Percentiles rank a stretch among this genome's conserved stretches.
Evolutionary conservation across 192 early-diverging fungal species (phyloP).

Genomic region (Podila epicladia): DNA sequence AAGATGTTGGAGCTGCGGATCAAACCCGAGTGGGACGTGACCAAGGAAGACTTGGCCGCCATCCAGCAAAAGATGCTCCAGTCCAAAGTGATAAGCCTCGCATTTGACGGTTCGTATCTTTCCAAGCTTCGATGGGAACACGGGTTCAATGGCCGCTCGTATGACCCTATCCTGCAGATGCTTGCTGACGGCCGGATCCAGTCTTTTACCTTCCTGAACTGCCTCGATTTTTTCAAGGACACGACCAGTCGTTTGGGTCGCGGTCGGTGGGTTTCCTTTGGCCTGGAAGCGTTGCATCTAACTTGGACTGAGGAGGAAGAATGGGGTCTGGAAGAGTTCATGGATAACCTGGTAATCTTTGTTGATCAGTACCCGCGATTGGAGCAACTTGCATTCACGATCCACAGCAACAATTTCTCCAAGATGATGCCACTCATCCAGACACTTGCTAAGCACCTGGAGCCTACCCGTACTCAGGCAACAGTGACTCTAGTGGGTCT

Average conservation of each 20-base stretch:
- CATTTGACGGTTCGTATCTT: not conserved
- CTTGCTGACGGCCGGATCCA: not conserved
- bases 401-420: not conserved
- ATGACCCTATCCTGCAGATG: not conserved
- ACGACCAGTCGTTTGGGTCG: not conserved
- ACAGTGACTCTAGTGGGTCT: not conserved
- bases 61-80: conserved; percentile 1
- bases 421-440: not conserved
- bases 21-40: not conserved
- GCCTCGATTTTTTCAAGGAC: conserved; percentile 1
- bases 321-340: not conserved
- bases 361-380: not conserved
- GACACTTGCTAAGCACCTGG: not conserved
- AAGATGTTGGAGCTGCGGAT: not conserved
- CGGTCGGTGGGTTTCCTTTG: not conserved
- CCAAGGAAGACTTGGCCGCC: not conserved
- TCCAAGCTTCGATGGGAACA: not conserved
- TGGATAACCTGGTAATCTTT: not conserved
- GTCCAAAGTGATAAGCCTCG: not conserved
- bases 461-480: not conserved
- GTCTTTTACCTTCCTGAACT: not conserved
- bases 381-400: not conserved
- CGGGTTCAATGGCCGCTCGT: not conserved
- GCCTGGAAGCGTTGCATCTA: not conserved
- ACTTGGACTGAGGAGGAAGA: not conserved